These are phyloP conservation scores for Trichosporon faecale DNA, from an alignment of 1,284 basidiomycete genomes.

Conservation along the genomic window DNA sequence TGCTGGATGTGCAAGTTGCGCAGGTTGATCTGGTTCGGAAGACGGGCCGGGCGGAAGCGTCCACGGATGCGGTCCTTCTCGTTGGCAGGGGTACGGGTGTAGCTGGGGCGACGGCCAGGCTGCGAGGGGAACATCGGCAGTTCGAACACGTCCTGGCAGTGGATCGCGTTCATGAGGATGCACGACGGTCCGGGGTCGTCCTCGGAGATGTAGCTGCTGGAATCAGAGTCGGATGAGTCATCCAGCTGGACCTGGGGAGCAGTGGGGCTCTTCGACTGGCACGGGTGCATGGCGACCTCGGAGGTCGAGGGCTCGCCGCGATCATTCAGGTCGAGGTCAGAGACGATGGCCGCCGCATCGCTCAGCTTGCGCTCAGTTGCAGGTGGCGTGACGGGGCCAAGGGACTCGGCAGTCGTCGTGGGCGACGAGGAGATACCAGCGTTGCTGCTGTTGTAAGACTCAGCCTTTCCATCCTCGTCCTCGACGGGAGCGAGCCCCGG, in stretches of 20 bases:
- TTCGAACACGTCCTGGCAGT: conserved; percentile 49
- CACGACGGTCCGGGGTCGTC: conserved; percentile 39
- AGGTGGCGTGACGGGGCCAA: conserved; percentile 16
- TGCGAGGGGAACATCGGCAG: conserved; percentile 34
- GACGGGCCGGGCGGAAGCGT: conserved; percentile 41
- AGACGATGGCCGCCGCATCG: neutral
- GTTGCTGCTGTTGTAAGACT: conserved; percentile 25
- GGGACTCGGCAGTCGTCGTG: conserved; percentile 21
- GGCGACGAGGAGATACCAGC: conserved; percentile 29
- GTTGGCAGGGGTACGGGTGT: conserved; percentile 10
- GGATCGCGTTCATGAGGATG: conserved; percentile 48
- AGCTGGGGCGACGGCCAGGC: conserved; percentile 18
- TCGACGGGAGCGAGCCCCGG: neutral
- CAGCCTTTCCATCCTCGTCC: neutral
- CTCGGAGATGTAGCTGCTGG: conserved; percentile 22
- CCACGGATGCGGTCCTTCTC: conserved; percentile 11
- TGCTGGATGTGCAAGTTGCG: conserved; percentile 54
- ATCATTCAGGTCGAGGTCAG: conserved; percentile 6
- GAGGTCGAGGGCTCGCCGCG: conserved; percentile 5
- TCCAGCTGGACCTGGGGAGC: neutral
- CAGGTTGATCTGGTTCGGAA: conserved; percentile 50
- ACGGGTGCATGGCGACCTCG: conserved; percentile 50
- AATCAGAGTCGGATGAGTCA: conserved; percentile 14
- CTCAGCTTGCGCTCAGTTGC: neutral
- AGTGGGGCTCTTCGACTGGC: conserved; percentile 33